Evolutionary conservation across 176 grass and related monocot genomes (phyloP).

Genomic region (Rhynchospora tenuis): DNA sequence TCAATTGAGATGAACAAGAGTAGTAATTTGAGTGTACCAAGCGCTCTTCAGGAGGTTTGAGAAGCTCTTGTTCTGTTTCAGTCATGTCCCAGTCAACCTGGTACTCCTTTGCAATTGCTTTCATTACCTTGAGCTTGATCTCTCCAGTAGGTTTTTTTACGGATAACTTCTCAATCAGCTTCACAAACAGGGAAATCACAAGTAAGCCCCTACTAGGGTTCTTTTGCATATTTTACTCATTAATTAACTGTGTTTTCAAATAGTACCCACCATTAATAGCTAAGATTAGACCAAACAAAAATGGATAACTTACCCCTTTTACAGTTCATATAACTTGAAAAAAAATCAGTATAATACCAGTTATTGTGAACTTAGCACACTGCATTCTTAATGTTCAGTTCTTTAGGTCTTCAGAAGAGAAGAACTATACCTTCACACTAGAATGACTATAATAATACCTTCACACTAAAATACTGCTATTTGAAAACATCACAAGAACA

Average conservation of each 20-base stretch:
- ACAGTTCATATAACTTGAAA: neutral
- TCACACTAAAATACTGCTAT: neutral
- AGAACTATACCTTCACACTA: neutral
- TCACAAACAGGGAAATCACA: slow-evolving; percentile 24
- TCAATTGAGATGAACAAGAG: slow-evolving; percentile 16
- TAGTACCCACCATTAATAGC: neutral
- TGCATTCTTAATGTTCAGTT: neutral
- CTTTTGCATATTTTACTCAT: neutral
- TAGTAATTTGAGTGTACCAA: slow-evolving; percentile 33
- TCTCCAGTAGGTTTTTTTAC: slow-evolving; percentile 82
- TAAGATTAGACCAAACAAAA: neutral
- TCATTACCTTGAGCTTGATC: slow-evolving; percentile 76
- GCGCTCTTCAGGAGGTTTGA: slow-evolving; percentile 64
- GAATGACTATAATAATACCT: neutral
- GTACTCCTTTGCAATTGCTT: slow-evolving; percentile 88
- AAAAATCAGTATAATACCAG: neutral
- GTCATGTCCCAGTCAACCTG: slow-evolving; percentile 71
- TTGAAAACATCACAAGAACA: neutral
- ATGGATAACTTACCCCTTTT: neutral
- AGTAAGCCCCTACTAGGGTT: neutral
- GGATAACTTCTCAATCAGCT: slow-evolving; percentile 96
- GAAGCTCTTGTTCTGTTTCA: slow-evolving; percentile 88
- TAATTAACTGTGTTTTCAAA: neutral
- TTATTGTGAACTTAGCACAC: neutral
- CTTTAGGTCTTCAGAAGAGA: neutral